Evolutionary conservation across 371 early-diverging fungal species (phyloP).

Genomic region (Zopfochytrium polystomum): DNA sequence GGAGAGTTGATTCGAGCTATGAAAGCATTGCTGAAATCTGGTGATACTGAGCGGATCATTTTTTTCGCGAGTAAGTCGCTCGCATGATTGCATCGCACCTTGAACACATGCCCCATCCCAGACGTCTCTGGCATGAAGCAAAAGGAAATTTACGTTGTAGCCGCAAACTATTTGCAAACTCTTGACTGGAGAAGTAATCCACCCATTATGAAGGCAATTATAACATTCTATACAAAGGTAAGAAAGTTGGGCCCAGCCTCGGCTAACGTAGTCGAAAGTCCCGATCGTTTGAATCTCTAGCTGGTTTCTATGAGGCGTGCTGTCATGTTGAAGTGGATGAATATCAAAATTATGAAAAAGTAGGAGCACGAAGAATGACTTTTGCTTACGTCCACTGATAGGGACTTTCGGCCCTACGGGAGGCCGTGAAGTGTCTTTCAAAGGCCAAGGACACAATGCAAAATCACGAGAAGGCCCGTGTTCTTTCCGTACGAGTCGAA

Average conservation of each 20-base stretch:
- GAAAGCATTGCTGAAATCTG: constrained; percentile 47
- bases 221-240: constrained; percentile 55
- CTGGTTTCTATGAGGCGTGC: constrained; percentile 51
- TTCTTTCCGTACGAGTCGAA: constrained; percentile 23
- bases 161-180: constrained; percentile 56
- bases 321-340: constrained; percentile 55
- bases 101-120: constrained; percentile 1
- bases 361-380: neutral
- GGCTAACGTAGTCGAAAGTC: constrained; percentile 27
- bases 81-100: neutral
- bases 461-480: constrained; percentile 8
- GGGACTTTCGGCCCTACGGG: constrained; percentile 47
- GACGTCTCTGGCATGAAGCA: constrained; percentile 50
- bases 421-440: constrained; percentile 36
- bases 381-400: constrained; percentile 6
- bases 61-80: constrained; percentile 48
- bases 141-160: constrained; percentile 51
- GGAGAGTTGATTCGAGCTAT: constrained; percentile 53
- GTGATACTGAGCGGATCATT: constrained; percentile 51
- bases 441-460: constrained; percentile 26
- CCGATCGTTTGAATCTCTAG: constrained; percentile 43
- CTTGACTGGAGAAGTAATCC: constrained; percentile 49
- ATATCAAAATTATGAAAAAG: constrained; percentile 58
- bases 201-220: constrained; percentile 46
- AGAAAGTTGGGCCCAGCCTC: neutral